Percentiles rank a stretch among this genome's conserved stretches.
Conservation (phyloP, 805 yeast species). For the Candida morakotiae region DNA sequence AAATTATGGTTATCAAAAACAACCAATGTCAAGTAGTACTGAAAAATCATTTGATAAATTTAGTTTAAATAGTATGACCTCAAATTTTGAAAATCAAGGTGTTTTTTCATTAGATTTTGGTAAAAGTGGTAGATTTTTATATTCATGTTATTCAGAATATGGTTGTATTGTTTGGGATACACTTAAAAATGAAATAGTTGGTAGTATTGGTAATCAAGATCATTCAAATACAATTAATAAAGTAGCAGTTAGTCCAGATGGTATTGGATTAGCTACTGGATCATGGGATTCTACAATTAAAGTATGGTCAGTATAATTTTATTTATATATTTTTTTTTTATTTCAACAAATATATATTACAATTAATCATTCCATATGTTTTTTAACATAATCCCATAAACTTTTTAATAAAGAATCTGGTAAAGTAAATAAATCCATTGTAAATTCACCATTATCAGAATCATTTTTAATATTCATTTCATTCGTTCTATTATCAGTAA, state of each 20-base stretch:
- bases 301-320: slow-evolving; percentile 47
- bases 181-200: slow-evolving; percentile 60
- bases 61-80: slow-evolving; percentile 8
- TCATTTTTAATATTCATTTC: slow-evolving; percentile 96
- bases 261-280: slow-evolving; percentile 68
- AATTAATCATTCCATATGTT: slow-evolving; percentile 42
- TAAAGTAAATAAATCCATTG: slow-evolving; percentile 89
- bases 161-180: slow-evolving; percentile 79
- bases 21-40: slow-evolving; percentile 1
- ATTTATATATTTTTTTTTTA: background rate
- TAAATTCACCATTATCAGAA: slow-evolving; percentile 94
- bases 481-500: slow-evolving; percentile 88
- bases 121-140: slow-evolving; percentile 67
- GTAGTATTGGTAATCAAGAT: slow-evolving; percentile 43
- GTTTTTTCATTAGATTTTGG: slow-evolving; percentile 72
- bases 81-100: slow-evolving; percentile 57
- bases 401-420: slow-evolving; percentile 89
- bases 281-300: slow-evolving; percentile 77
- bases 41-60: slow-evolving; percentile 5
- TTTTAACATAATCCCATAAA: slow-evolving; percentile 90
- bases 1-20: background rate
- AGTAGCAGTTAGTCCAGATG: slow-evolving; percentile 68
- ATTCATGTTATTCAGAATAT: slow-evolving; percentile 70
- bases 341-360: too few relatives aligned
- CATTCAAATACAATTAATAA: slow-evolving; percentile 52